Evolutionary conservation across 108 stramenopile genomes (phyloP).

Genomic region (Skeletonema tropicum): DNA sequence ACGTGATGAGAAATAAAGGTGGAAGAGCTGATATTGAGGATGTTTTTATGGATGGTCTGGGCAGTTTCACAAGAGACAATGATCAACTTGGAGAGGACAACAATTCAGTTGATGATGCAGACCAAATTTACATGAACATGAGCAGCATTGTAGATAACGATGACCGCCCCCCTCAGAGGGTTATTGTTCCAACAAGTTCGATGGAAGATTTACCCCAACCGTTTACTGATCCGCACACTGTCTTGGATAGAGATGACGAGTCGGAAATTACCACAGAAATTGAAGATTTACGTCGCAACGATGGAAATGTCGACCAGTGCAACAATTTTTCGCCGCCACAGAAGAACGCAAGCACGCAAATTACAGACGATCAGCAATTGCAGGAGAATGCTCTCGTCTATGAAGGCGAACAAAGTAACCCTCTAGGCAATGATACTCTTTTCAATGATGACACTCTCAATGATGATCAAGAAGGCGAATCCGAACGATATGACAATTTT

Average conservation of each 20-base stretch:
- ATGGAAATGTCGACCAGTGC: background rate
- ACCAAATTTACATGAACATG: slow-evolving; percentile 12
- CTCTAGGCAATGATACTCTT: background rate
- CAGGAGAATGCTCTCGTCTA: slow-evolving; percentile 10
- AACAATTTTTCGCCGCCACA: slow-evolving; percentile 10
- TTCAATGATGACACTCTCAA: background rate
- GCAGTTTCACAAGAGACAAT: background rate
- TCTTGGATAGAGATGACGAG: slow-evolving; percentile 26
- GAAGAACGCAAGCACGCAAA: background rate
- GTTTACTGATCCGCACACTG: background rate
- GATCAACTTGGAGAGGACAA: slow-evolving; percentile 3
- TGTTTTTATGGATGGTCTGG: slow-evolving; percentile 29
- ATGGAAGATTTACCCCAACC: slow-evolving; percentile 5
- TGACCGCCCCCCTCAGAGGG: slow-evolving; percentile 33
- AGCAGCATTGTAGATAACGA: slow-evolving; percentile 16
- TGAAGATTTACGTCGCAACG: slow-evolving; percentile 26
- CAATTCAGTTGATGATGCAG: background rate
- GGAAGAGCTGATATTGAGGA: slow-evolving; percentile 32
- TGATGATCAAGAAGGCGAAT: slow-evolving; percentile 16
- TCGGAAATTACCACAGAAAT: slow-evolving; percentile 51
- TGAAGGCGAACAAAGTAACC: slow-evolving; percentile 16
- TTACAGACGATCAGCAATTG: background rate
- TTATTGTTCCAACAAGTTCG: slow-evolving; percentile 24
- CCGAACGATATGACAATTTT: slow-evolving; percentile 30
- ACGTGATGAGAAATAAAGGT: slow-evolving; percentile 8